Base-by-base conservation (phyloP, 139 green algal genomes). In the Micromonas commoda region DNA sequence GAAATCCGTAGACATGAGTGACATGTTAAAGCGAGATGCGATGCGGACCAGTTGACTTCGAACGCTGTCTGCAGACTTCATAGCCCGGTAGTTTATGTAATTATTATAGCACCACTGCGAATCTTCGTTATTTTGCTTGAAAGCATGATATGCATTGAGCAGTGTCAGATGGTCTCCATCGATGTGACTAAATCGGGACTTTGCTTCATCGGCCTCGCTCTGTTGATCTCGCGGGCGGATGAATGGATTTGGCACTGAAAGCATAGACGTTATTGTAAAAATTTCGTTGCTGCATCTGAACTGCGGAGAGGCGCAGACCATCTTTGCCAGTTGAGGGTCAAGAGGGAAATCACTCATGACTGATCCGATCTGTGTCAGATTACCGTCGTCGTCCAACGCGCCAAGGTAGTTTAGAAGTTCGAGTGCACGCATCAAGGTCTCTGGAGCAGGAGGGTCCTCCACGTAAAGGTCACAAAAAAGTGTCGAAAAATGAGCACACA, bases 321-420 rank as follows among this genome's bases (percentile, higher is more conserved):
- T 97, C 89, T 99, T 99, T 68, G 90, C 89, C 26, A 99, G 88
- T 89, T 99, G 94, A 0, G 95, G 95, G 83, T 99, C 95, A 16
- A 99, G 86, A 0, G 95, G 95, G 84, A 98, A 98, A 84, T 99
- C 95, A 31, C 89, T 91, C 95, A 99, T 99, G 33, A 94, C 87
- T 32, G 84, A 81, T 64, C 95, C 95, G 0, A 96, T 34, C 70
- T 87, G 54, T 2, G 95, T 97, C 63, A 99, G 83, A 69, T 97
- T 90, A 70, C 95, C 95, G 34, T 99, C 93, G 73, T 99, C 95
- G 83, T 99, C 95, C 54, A 99, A 91, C 24, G 92, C 95, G 4
- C 94, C 95, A 71, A 99, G 86, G 88, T 99, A 99, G 88, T 99
- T 99, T 38, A 99, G 90, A 85, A 99, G 83, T 90, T 99, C 95